Base-by-base conservation (phyloP, 257 asterid species). In the Solanum paucissectum region DNA sequence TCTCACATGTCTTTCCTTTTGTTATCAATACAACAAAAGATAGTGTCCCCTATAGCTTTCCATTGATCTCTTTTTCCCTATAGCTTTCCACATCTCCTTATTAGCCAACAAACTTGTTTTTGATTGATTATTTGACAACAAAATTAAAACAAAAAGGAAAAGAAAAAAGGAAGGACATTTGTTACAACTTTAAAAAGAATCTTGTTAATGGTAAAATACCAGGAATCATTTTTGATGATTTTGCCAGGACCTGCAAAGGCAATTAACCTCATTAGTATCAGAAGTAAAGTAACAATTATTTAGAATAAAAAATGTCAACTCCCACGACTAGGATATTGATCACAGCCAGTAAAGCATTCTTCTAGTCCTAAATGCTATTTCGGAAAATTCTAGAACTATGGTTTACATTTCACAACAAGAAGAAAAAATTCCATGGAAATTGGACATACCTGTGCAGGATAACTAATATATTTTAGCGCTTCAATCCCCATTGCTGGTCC, bases 401-500 rank as follows among this genome's bases (percentile, higher is more conserved):
- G 62, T 4, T 77, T 77, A n/a, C 36, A n/a, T 32, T 85, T 85
- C n/a, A 85, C 74, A 86, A 73, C 74, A 86, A 73, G 84, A 46
- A n/a, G 13, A 20, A 5, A 21, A 74, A 34, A 33, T 46, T 32
- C 23, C 52, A n/a, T 1, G 3, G 33, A 10, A 21, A 18, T 73
- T 4, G 69, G 83, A 87, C 93, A 88, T 87, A 74, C 99, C 98
- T 95, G 98, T 55, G 98, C 98, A 83, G 98, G 98, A 89, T 97
- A 97, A 92, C 99, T 97, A 86, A 97, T 97, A 88, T 97, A 97
- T 89, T 97, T 97, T 89, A 97, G 90, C 1, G 99, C 98, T 91
- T 97, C 98, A 85, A 97, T 97, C 86, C 99, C 99, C 99, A 97
- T 94, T 88, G 98, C 98, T 3, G 99, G 99, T 34, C 99, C 99